These are phyloP conservation scores for Aureobasidium namibiae DNA, from an alignment of 2,329 filamentous ascomycete species.

Conservation along the genomic window DNA sequence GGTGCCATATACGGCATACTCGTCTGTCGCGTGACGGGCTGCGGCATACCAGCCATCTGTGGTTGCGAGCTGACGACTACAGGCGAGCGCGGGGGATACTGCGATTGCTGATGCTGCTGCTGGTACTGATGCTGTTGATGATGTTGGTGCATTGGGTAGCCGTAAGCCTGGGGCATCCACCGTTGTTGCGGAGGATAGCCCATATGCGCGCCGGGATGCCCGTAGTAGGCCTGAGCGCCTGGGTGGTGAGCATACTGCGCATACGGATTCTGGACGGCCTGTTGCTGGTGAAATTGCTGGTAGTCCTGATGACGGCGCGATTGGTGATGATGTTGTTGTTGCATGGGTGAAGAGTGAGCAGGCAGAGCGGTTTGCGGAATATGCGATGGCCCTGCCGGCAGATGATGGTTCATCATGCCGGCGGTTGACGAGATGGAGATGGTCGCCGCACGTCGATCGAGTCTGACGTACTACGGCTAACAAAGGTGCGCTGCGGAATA, in stretches of 20 bases:
- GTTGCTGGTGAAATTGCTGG: slow-evolving; percentile 27
- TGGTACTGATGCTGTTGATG: slow-evolving; percentile 18
- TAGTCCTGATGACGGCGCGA: slow-evolving; percentile 34
- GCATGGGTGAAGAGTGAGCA: slow-evolving; percentile 16
- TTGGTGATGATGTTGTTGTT: slow-evolving; percentile 19
- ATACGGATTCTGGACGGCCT: slow-evolving; percentile 32
- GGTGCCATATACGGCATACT: slow-evolving; percentile 16
- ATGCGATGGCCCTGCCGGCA: slow-evolving; percentile 55
- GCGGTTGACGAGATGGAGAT: slow-evolving; percentile 25
- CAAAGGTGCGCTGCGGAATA: not conserved
- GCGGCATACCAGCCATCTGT: slow-evolving; percentile 37
- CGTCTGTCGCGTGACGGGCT: slow-evolving; percentile 31
- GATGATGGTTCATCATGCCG: slow-evolving; percentile 74
- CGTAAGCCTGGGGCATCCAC: slow-evolving; percentile 30
- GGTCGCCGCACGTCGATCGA: slow-evolving; percentile 11
- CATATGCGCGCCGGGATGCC: slow-evolving; percentile 29
- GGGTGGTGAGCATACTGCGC: slow-evolving; percentile 26
- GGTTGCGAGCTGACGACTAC: slow-evolving; percentile 39
- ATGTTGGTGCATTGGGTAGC: slow-evolving; percentile 28
- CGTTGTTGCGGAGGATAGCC: slow-evolving; percentile 30
- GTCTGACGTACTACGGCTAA: slow-evolving; percentile 5
- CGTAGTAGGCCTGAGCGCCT: slow-evolving; percentile 29
- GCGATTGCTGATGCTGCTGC: slow-evolving; percentile 23
- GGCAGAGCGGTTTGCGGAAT: slow-evolving; percentile 31
- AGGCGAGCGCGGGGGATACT: slow-evolving; percentile 32